Base-by-base conservation (phyloP, 495 filamentous ascomycete genomes). In the Aspergillus wentii region DNA sequence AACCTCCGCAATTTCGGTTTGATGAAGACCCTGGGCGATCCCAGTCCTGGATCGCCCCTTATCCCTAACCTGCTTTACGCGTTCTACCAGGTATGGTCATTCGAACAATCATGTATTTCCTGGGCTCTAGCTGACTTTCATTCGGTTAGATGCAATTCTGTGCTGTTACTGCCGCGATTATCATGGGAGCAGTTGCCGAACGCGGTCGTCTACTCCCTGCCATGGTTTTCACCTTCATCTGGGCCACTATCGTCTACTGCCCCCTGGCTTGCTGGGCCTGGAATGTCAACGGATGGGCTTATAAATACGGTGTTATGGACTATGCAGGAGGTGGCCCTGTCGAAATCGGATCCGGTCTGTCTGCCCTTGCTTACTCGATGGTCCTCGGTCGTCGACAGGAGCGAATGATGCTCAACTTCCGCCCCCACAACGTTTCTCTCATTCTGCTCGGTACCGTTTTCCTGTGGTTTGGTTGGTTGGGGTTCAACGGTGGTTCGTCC, bases 391-490 rank as follows among this genome's bases (percentile, higher is more conserved):
- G 89, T 49, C 88, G 94, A 37, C 92, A 96, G 69, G 92, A 97
- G 72, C 94, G 89, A 75, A 96, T 97, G 92, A 94, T 97, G 83
- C 76, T 96, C 59, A 88, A 94, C 57, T 82, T 82, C 75, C 82
- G 87, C 35, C 94, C 92, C 2, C 92, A 98, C 78, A 98, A 97
- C 68, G 91, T 97, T 49, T 96, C 92, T 6, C 74, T 97, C 49
- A 97, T 98, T 61, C 86, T 91, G 7, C 82, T 98, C 49, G 92
- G 92, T 32, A 97, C 92, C 7, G 77, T 94, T 38, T 78, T 98
- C 57, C 85, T 98, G 32, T 97, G 91, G 91, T 95, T 97, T 57
- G 92, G 92, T 52, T 97, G 94, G 92, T 72, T 98, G 43, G 94
- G 89, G 27, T 98, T 98, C 78, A 97, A 98, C 72, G 92, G 92